Conservation (phyloP, 2,329 filamentous ascomycete genomes). For the Fusarium duplospermum region DNA sequence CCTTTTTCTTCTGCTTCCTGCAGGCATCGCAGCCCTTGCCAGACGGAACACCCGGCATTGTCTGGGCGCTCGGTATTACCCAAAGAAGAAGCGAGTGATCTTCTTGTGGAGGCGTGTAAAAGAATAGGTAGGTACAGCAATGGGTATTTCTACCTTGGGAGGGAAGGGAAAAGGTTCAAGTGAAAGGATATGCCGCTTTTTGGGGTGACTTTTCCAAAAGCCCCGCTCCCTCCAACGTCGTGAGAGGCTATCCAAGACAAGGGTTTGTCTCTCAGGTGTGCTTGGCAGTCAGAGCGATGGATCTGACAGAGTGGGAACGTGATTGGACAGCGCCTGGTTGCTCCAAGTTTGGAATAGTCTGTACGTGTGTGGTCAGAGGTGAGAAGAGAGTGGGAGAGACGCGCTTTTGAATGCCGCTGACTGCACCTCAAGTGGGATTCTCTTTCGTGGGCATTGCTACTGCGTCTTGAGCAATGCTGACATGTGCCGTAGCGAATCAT, state of each 20-base stretch:
- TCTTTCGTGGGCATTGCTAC: background rate
- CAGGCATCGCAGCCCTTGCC: constrained; percentile 63
- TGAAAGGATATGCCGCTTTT: constrained; percentile 15
- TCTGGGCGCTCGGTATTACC: constrained; percentile 35
- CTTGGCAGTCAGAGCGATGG: background rate
- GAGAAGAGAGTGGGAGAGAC: background rate
- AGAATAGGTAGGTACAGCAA: too few relatives aligned
- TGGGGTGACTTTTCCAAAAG: background rate
- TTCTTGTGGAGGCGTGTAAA: constrained; percentile 1
- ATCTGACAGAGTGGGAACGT: background rate
- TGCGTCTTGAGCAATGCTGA: background rate
- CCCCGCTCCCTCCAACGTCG: constrained; percentile 22
- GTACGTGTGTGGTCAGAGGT: background rate
- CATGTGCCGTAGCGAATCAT: background rate
- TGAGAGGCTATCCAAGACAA: background rate
- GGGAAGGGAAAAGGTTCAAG: background rate
- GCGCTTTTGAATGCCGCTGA: background rate
- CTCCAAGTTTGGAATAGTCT: constrained; percentile 25
- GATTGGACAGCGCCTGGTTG: constrained; percentile 31
- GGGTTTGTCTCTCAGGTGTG: constrained; percentile 1
- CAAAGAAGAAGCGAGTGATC: constrained; percentile 26
- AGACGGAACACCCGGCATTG: constrained; percentile 65
- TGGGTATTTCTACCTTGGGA: background rate
- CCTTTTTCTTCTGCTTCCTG: constrained; percentile 66
- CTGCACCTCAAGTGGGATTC: background rate